Base-by-base conservation (phyloP, 2,329 filamentous ascomycete species). In the Beauveria sp. region DNA sequence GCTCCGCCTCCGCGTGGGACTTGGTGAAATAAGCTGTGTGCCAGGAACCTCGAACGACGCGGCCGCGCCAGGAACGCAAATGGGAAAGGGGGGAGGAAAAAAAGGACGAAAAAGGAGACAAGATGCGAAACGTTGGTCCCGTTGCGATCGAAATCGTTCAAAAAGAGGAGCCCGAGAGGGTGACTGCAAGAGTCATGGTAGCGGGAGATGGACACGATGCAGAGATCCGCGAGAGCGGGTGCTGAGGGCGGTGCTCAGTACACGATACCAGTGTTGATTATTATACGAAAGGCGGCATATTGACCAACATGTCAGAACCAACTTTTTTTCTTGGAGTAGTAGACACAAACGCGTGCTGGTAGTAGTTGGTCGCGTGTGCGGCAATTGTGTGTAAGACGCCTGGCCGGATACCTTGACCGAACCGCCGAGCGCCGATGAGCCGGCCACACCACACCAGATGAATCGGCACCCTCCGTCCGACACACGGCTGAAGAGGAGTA, bases 1-100 rank as follows among this genome's bases (percentile, higher is more conserved):
- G 55, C 56, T 59, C 56, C 56, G 56, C 56, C 46, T 50, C 20
- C 45, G 34, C 56, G 34, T 59, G 56, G 56, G 34, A 59, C n/a
- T 14, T 34, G 5, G 31, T 5, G 31, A 34, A 14, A 14, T 34
- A 12, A 34, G 31, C 31, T 34, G 10, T 10, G 10, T 34, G 31
- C 12, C 31, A 9, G 31, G 10, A 10, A 5, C 10, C 10, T 34
- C 31, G 31, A 34, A 34, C 31, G 31, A 34, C 12, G 31, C 31
- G 12, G 5, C 12, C 12, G 12, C 31, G 12, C 31, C 31, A 14
- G 31, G 12, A 34, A 34, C 31, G 12, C 12, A 34, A 34, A 12
- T 34, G 31, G 31, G 31, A n/a, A 34, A 14, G 5, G 20, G 49
- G n/a, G 12, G 2, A 51, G 12, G 0, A 34, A 34, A 34, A 34